Percentiles rank a stretch among this genome's conserved stretches.
Conservation (phyloP, 805 yeast genomes). For the Schizosaccharomyces cryophilus region DNA sequence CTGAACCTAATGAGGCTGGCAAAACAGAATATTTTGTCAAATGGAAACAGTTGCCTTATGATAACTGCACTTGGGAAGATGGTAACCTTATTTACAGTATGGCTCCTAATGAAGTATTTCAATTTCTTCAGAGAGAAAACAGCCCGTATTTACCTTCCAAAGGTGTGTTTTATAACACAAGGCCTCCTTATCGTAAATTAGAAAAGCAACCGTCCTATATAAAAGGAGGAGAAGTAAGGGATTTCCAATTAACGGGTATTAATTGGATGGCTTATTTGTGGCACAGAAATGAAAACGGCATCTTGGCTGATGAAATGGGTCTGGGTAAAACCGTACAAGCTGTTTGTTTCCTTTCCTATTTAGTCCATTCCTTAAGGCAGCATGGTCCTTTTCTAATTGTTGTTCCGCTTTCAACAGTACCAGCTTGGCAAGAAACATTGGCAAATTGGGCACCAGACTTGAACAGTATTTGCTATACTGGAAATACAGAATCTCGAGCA, state of each 20-base stretch:
- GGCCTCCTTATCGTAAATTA: constrained; percentile 80
- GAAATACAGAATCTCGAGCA: constrained; percentile 67
- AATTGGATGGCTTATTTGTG: constrained; percentile 99
- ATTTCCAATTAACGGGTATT: constrained; percentile 90
- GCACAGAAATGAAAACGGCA: constrained; percentile 94
- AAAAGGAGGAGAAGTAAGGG: constrained; percentile 77
- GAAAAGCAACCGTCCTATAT: constrained; percentile 69
- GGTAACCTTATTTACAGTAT: constrained; percentile 65
- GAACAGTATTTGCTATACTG: constrained; percentile 77
- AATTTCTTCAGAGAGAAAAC: constrained; percentile 43
- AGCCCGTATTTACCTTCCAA: not conserved
- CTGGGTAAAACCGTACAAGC: constrained; percentile 95
- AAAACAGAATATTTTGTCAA: constrained; percentile 63
- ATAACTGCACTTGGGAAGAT: constrained; percentile 91
- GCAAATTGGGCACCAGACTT: constrained; percentile 94
- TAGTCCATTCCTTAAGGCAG: constrained; percentile 81
- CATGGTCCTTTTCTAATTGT: constrained; percentile 94
- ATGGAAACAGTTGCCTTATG: constrained; percentile 84
- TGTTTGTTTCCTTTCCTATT: constrained; percentile 81
- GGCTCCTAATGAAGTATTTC: constrained; percentile 64
- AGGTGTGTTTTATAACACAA: not conserved
- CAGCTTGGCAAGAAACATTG: constrained; percentile 98
- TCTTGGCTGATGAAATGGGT: constrained; percentile 97
- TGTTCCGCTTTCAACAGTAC: constrained; percentile 85
- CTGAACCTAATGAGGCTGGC: constrained; percentile 21